Base-by-base conservation (phyloP, 177 flowering plant species). In the Vitis hybrid region DNA sequence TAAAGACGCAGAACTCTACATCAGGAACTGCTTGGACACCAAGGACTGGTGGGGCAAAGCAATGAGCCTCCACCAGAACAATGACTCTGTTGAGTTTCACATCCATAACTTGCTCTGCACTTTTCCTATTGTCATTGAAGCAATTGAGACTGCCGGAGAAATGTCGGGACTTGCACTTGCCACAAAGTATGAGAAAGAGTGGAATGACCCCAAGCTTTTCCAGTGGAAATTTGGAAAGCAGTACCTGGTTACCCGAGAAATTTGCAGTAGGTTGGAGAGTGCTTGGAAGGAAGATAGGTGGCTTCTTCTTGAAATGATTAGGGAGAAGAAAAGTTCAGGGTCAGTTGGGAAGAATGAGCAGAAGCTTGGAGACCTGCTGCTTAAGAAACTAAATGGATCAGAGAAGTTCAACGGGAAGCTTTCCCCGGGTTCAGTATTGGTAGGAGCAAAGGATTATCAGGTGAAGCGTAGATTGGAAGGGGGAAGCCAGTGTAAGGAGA, bases 1-100 rank as follows among this genome's bases (percentile, higher is more conserved):
- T 75, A 87, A 80, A 77, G 98, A 94, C 81, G 95, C 86, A 10
- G 99, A 93, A 59, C 18, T 73, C 1, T 94, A 94, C 67, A 74
- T 94, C 2, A 77, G 72, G 45, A 77, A 80, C 10, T 94, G 97
- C 75, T 66, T 89, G 77, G 98, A 93, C 18, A 51, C 65, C 13
- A 93, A 79, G 60, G 87, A 89, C 51, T 94, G 86, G 86, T 90
- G 89, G 90, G 88, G 73, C 0, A 90, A 87, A 72, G 89, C 86
- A 1, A 73, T 93, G 13, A 68, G 59, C 59, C 83, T 92, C 9
- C 81, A 88, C 29, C 86, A 87, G 71, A 93, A 86, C 82, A 83
- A 70, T 6, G 98, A 94, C 55, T 86, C 87, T 51, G 79, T 91
- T 8, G 98, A 92, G 63, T 79, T 85, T 62, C 97, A 90, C 67